Conservation (phyloP, 2,329 filamentous ascomycete genomes). For the Hymenotorrendiella dingleyae region DNA sequence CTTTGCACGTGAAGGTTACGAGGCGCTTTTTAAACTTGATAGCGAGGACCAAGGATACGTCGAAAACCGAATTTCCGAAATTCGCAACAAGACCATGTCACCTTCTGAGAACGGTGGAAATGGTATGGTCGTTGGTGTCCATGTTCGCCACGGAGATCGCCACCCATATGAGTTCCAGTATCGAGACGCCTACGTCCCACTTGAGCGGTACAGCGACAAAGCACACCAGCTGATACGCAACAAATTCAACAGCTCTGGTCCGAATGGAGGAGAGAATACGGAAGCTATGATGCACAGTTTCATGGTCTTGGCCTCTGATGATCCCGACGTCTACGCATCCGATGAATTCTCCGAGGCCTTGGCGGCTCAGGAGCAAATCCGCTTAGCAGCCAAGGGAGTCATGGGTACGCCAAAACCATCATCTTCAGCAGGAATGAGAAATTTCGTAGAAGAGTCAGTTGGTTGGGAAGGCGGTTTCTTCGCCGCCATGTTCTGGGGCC, state of each 20-base stretch:
- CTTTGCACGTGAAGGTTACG: slow-evolving; percentile 64
- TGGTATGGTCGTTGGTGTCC: slow-evolving; percentile 60
- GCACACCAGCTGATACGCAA: slow-evolving; percentile 50
- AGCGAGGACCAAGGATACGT: slow-evolving; percentile 62
- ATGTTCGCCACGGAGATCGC: slow-evolving; percentile 74
- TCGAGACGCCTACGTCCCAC: slow-evolving; percentile 69
- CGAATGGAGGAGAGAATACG: slow-evolving; percentile 31
- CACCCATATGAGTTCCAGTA: slow-evolving; percentile 76
- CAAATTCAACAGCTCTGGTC: slow-evolving; percentile 36
- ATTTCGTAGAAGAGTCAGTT: slow-evolving; percentile 68
- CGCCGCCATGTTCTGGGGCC: slow-evolving; percentile 71
- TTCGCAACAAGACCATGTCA: slow-evolving; percentile 42
- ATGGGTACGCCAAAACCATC: slow-evolving; percentile 33
- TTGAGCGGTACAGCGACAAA: slow-evolving; percentile 59
- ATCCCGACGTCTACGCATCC: slow-evolving; percentile 66
- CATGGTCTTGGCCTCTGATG: slow-evolving; percentile 69
- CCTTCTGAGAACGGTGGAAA: slow-evolving; percentile 38
- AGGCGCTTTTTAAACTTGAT: slow-evolving; percentile 66
- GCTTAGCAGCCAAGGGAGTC: slow-evolving; percentile 60
- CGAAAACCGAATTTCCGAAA: slow-evolving; percentile 47
- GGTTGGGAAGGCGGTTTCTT: slow-evolving; percentile 91
- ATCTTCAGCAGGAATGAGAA: slow-evolving; percentile 44
- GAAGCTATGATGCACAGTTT: slow-evolving; percentile 39
- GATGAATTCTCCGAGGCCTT: slow-evolving; percentile 53
- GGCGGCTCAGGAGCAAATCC: slow-evolving; percentile 70